Evolutionary conservation across 2,329 filamentous ascomycete species (phyloP).

Genomic region (Scortechinia acanthostroma): DNA sequence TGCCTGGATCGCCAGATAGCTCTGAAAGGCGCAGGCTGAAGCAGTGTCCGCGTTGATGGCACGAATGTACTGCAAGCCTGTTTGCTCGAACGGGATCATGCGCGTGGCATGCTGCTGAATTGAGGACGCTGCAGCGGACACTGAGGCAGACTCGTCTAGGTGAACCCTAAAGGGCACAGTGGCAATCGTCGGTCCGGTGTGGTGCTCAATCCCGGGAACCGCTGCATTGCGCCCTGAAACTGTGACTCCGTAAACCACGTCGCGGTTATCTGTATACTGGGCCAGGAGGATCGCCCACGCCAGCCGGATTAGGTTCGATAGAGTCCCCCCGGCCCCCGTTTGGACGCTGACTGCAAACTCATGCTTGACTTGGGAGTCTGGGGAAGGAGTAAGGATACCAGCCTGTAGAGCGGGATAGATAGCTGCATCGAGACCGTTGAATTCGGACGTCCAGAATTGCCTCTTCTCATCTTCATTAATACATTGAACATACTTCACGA

Average conservation of each 20-base stretch:
- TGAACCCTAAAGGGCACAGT: constrained; percentile 47
- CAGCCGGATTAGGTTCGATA: constrained; percentile 47
- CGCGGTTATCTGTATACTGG: constrained; percentile 38
- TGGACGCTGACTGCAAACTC: not conserved
- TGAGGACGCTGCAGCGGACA: constrained; percentile 41
- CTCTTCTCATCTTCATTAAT: not conserved
- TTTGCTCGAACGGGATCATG: constrained; percentile 59
- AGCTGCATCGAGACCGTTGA: not conserved
- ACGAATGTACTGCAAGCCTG: constrained; percentile 52
- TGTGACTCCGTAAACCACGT: constrained; percentile 52
- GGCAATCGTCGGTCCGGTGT: constrained; percentile 21
- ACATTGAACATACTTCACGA: not conserved
- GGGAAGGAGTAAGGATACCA: not conserved
- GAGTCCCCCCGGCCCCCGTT: constrained; percentile 20
- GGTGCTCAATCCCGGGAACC: constrained; percentile 33
- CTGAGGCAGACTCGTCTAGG: constrained; percentile 27
- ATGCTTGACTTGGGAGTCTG: not conserved
- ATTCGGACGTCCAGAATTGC: not conserved
- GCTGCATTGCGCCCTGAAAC: constrained; percentile 42
- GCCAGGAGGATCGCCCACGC: constrained; percentile 50
- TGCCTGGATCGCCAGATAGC: constrained; percentile 46
- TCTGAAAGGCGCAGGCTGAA: constrained; percentile 48
- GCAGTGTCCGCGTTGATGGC: constrained; percentile 41
- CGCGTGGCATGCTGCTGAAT: constrained; percentile 47
- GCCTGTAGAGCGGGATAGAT: not conserved